These are phyloP conservation scores for Botrytis paeoniae DNA, from an alignment of 2,329 filamentous ascomycete genomes.

Conservation along the genomic window DNA sequence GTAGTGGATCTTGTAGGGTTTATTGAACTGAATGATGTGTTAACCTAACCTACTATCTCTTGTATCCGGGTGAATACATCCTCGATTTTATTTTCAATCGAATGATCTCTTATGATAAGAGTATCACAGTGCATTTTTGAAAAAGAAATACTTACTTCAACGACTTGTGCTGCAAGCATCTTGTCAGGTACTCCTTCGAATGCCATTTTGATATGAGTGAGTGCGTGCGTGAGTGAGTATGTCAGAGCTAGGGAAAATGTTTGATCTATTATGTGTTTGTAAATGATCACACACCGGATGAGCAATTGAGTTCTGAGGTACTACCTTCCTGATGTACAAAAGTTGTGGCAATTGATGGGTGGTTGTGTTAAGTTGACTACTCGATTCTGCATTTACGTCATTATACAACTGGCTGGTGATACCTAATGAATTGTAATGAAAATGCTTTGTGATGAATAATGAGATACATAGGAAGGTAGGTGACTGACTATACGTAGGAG, in stretches of 20 bases:
- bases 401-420: no score
- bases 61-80: background rate
- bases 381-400: background rate
- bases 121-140: background rate
- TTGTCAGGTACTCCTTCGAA: conserved; percentile 40
- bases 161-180: conserved; percentile 48
- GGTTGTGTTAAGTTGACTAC: background rate
- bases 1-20: conserved; percentile 52
- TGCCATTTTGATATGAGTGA: conserved; percentile 18
- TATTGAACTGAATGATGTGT: conserved; percentile 43
- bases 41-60: background rate
- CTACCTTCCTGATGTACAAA: background rate
- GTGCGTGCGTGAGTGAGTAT: background rate
- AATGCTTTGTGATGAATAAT: no score
- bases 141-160: conserved; percentile 39
- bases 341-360: background rate
- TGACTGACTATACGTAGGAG: no score
- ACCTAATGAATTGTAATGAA: no score
- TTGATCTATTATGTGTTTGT: background rate
- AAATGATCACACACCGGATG: background rate
- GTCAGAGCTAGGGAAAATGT: background rate
- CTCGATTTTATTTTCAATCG: no score
- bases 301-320: background rate
- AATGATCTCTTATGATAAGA: background rate
- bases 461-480: no score